Percentiles rank a stretch among this genome's conserved stretches.
Conservation (phyloP, 2,329 filamentous ascomycete species). For the Trichoderma oligosporum region DNA sequence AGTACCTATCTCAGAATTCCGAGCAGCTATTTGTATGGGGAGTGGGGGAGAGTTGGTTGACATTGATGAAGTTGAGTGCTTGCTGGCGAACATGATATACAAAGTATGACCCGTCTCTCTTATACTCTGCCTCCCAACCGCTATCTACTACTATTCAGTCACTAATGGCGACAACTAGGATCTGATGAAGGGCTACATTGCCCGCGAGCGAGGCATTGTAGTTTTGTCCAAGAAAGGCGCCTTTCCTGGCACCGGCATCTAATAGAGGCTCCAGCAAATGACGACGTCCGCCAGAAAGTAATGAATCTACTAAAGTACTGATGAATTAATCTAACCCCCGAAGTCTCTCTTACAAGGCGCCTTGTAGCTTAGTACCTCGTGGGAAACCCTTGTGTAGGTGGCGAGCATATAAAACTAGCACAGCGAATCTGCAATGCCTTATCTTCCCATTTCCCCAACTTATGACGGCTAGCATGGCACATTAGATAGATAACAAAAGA, state of each 20-base stretch:
- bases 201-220: conserved; percentile 81
- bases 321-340: neutral
- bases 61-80: conserved; percentile 89
- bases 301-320: neutral
- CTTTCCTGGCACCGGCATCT: conserved; percentile 84
- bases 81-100: conserved; percentile 95
- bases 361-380: neutral
- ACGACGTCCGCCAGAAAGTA: too few relatives aligned
- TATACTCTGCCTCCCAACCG: neutral
- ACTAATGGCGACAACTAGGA: conserved; percentile 53
- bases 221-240: conserved; percentile 90
- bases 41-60: conserved; percentile 66
- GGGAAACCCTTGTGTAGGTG: neutral
- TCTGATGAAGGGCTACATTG: conserved; percentile 97
- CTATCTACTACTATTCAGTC: conserved; percentile 20
- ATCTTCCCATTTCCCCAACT: neutral
- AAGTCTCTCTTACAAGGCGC: neutral
- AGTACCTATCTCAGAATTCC: conserved; percentile 79
- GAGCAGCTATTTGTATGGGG: conserved; percentile 74
- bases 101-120: conserved; percentile 61
- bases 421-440: neutral
- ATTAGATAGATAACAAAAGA: conserved; percentile 10
- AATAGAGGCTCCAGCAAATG: conserved; percentile 15
- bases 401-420: neutral
- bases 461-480: neutral